Base-by-base conservation (phyloP, 176 grass and related monocot species). In the Oryza rufipogon region DNA sequence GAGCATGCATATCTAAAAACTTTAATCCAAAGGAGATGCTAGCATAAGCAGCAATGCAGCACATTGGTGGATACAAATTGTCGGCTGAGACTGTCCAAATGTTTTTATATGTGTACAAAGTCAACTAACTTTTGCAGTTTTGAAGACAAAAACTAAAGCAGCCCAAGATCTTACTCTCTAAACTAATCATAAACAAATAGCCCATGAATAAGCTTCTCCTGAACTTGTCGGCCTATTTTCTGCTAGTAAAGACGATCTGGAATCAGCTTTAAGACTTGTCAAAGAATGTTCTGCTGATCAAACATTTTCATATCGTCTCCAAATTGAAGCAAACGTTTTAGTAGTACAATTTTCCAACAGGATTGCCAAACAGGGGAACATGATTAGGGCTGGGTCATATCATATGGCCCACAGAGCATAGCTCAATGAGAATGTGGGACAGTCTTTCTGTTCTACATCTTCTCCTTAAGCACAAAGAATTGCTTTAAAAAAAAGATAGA, bases 181-280 rank as follows among this genome's bases (percentile, higher is more conserved):
- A 80, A 80, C 69, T 71, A 70, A n/a, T 61, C 47, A 30, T 52
- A 84, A 84, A 77, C 26, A 60, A 78, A 72, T 19, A 30, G 28
- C 17, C 88, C 36, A 39, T 83, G 36, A 74, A 74, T 68, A 90
- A 78, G 14, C 49, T 86, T 90, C 74, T 82, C 67, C 60, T 90
- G 61, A 74, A 79, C 74, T 41, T 79, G 83, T 78, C 68, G 25
- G 80, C 75, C 49, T 75, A 80, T 80, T 80, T 76, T 75, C 48
- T 84, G 70, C 47, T 36, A 71, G 66, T n/a, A 79, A 79, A 61
- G 19, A 69, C 41, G 68, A 77, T 64, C 33, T 74, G 46, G 60
- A 36, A 77, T 84, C 56, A 47, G 77, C 47, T 69, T 72, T 73
- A 33, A 67, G 56, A 68, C 49, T 36, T 22, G 20, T 61, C 20